Base-by-base conservation (phyloP, 345 rosid genomes). In the Linum trigynum region DNA sequence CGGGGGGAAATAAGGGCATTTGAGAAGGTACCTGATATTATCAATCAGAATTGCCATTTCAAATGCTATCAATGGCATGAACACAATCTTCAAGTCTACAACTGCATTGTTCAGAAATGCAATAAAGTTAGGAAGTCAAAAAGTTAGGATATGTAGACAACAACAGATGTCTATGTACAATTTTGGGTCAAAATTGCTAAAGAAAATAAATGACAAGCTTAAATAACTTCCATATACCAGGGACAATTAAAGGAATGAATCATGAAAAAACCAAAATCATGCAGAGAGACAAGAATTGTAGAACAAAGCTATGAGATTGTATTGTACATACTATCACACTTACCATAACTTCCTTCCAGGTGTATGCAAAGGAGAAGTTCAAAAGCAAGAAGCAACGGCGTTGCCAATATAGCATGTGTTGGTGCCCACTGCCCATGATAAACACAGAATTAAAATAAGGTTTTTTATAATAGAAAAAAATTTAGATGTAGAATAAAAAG, bases 381-480 rank as follows among this genome's bases (percentile, higher is more conserved):
- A 66, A 92, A 92, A 65, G 95, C 92, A 66, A 92, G 79, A 78
- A 92, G 83, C 76, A 89, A 77, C 1, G 98, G 96, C 4, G 83
- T 77, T 1, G 98, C 95, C 80, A 82, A 72, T 55, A 87, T 74
- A 10, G 92, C 78, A 61, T 91, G 98, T 70, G 69, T 84, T 42
- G 98, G 96, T 57, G 98, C 96, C 96, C 95, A 92, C 98, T 92
- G 89, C 79, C 70, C 70, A 84, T 63, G 58, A 77, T 71, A 61
- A 67, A 67, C 59, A 71, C 65, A 67, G 59, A 71, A 69, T 32
- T 38, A 37, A 23, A 23, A 8, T 55, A 40, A 45, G n/a, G 36
- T 15, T 55, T 45, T 37, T 17, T 12, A 48, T 59, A 11, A 65
- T 15, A 16, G 7, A 64, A 41, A 48, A 1, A 65, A 42, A 11